Percentiles rank a stretch among this genome's conserved stretches.
Evolutionary conservation across 768 basidiomycete genomes (phyloP).

Genomic region (Gelatoporia subvermispora): DNA sequence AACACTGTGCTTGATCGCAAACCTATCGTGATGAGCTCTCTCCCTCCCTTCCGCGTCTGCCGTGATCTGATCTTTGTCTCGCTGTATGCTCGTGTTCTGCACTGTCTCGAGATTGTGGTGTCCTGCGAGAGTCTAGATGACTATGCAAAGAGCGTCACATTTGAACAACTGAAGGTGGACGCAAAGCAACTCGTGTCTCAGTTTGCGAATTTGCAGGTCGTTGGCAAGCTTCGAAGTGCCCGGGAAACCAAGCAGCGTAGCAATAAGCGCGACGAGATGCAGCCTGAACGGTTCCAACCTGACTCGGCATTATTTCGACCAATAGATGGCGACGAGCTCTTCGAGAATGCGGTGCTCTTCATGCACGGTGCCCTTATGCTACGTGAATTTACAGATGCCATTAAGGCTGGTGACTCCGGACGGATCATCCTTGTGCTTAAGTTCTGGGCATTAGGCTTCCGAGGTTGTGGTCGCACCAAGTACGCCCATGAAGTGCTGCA

Average conservation of each 20-base stretch:
- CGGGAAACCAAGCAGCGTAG: not conserved
- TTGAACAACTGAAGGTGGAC: constrained; percentile 16
- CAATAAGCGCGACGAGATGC: not conserved
- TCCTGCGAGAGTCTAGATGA: constrained; percentile 11
- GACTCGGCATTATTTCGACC: too few relatives aligned
- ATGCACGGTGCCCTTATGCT: constrained; percentile 23
- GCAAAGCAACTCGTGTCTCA: constrained; percentile 15
- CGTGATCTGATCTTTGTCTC: constrained; percentile 27
- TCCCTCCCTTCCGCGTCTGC: constrained; percentile 29
- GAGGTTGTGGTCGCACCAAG: constrained; percentile 23
- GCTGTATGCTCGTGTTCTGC: constrained; percentile 24
- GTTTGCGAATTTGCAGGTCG: constrained; percentile 14
- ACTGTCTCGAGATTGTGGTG: constrained; percentile 21
- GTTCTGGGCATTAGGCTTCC: constrained; percentile 18
- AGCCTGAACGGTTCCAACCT: not conserved
- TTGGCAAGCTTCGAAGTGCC: constrained; percentile 15
- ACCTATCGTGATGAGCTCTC: constrained; percentile 31
- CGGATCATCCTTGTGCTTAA: constrained; percentile 21
- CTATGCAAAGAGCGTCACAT: constrained; percentile 14
- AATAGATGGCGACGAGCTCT: constrained; percentile 12
- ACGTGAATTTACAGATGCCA: constrained; percentile 23
- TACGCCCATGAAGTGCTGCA: constrained; percentile 20
- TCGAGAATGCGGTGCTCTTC: constrained; percentile 23
- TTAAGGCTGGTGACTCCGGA: constrained; percentile 28
- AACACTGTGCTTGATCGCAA: constrained; percentile 30